Base-by-base conservation (phyloP, 1,284 basidiomycete genomes). In the Leccinum olivaceoglutinosum region DNA sequence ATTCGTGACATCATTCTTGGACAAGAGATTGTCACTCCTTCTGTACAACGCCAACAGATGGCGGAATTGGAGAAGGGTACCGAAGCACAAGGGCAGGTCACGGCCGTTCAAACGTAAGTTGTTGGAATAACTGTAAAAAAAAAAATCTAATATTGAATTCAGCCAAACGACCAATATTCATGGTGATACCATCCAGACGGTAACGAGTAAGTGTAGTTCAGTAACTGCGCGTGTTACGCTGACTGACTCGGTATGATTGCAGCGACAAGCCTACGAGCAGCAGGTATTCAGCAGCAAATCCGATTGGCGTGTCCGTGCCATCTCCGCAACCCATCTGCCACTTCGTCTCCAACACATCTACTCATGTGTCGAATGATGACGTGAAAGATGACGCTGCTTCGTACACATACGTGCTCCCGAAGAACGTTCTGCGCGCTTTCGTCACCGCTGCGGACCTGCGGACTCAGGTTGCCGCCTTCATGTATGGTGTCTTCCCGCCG, bases 281-380 rank as follows among this genome's bases (percentile, higher is more conserved):
- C 91, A 95, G 74, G 91, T 94, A 29, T 99, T 99, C 80, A 95
- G 93, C 74, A 94, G 91, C 81, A 99, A 99, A 82, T 98, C 96
- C 12, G 97, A 99, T 77, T 99, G 97, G 97, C 93, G 97, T 69
- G 92, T 97, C 21, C 90, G 96, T 65, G 96, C 96, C 16, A 96
- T 98, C 69, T 94, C 92, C 6, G 92, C 97, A 0, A 99, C 96
- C 53, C 96, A 99, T 77, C 84, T 99, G 66, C 89, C 96, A 16
- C 88, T 99, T 60, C 93, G 97, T 73, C 84, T 98, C 64, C 96
- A 98, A 76, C 95, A 99, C 75, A 96, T 98, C 75, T 25, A 25
- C 21, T 25, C 98, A 98, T 75, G 97, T 99, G 49, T 97, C 95
- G 57, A 99, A 98, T 74, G 96, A 99, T 73, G 96, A 99, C 73